A percentile compares a stretch with the other conserved stretches of the same genome.
phyloP scores from a whole-genome alignment of 441 rosid species.

The Viola pubescens region DNA sequence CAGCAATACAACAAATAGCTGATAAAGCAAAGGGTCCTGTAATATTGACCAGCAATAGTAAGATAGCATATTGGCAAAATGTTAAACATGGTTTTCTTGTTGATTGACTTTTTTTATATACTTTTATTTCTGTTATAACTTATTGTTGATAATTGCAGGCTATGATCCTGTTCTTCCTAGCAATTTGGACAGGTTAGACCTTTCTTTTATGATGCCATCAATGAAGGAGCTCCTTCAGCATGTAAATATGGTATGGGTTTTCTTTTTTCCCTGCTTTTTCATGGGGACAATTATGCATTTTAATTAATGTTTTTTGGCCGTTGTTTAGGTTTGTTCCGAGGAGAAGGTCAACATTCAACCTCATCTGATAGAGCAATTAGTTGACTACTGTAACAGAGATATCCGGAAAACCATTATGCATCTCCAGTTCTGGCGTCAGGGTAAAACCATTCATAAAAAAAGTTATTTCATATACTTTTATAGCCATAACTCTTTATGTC shows the following conservation, averaged over 20 bases:
- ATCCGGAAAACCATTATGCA: slow-evolving; percentile 74
- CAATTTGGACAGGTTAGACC: slow-evolving; percentile 54
- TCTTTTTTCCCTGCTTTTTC: slow-evolving; percentile 10
- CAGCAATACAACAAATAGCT: slow-evolving; percentile 80
- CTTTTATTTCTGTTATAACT: slow-evolving; percentile 10
- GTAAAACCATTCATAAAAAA: slow-evolving; percentile 23
- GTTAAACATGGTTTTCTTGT: slow-evolving; percentile 14
- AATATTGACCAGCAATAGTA: slow-evolving; percentile 82
- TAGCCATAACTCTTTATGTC: too few relatives aligned
- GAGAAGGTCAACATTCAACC: slow-evolving; percentile 55
- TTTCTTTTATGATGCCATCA: slow-evolving; percentile 52
- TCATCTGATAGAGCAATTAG: slow-evolving; percentile 44
- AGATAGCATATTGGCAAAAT: slow-evolving; percentile 21
- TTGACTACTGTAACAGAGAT: slow-evolving; percentile 56
- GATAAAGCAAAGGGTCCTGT: slow-evolving; percentile 85
- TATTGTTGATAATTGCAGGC: slow-evolving; percentile 40
- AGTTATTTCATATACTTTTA: too few relatives aligned
- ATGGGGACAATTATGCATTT: background rate
- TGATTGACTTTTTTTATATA: slow-evolving; percentile 6
- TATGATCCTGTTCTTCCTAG: slow-evolving; percentile 58
- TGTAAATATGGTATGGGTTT: slow-evolving; percentile 41
- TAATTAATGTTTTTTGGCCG: slow-evolving; percentile 7
- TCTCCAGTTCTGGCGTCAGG: slow-evolving; percentile 91
- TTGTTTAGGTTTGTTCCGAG: slow-evolving; percentile 57
- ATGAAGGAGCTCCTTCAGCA: slow-evolving; percentile 51